Base-by-base conservation (phyloP, 179 eudicot species). In the Drosera spatulata region DNA sequence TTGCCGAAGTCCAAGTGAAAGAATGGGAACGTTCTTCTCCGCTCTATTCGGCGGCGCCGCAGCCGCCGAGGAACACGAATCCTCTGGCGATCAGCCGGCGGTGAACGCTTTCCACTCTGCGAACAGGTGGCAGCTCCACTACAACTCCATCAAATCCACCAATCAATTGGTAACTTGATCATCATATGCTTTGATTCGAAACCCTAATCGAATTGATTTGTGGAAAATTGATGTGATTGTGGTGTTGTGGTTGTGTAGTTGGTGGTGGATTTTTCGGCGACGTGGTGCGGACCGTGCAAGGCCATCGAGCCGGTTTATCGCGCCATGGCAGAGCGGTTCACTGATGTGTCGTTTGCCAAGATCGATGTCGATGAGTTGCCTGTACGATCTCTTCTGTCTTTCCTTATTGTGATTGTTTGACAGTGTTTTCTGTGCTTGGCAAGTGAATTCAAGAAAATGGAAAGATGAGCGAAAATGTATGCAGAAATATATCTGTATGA, bases 11-110 rank as follows among this genome's bases (percentile, higher is more conserved):
- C 33, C 33, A 22, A 22, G 33, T 22, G 56, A 15, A 53, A 51
- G 55, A 61, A 86, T 89, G 97, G 97, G 95, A 3, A 48, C 70
- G 39, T 0, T 66, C 2, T 3, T 86, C 2, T 89, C 95, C 5
- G 1, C 59, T 12, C 4, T 76, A 0, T 0, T 71, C 0, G 91
- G 91, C 11, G 78, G 68, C 54, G 80, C 70, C 12, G 53, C 60
- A 2, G 66, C 75, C 38, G 69, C 66, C 22, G 76, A 69, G n/a
- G 42, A 50, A 52, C 71, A 33, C 53, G 67, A 33, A 3, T 49
- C 85, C 1, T 54, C 81, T 41, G 74, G 88, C 38, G 85, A 71
- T 47, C 62, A 70, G 55, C 70, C 86, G 41, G 75, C 80, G 11
- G 83, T 91, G 12, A 33, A 69, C 4, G 12, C 66, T 0, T 77